Evolutionary conservation across 1,139 yeast genomes (phyloP).

Genomic region (Magnusiomyces ingens): DNA sequence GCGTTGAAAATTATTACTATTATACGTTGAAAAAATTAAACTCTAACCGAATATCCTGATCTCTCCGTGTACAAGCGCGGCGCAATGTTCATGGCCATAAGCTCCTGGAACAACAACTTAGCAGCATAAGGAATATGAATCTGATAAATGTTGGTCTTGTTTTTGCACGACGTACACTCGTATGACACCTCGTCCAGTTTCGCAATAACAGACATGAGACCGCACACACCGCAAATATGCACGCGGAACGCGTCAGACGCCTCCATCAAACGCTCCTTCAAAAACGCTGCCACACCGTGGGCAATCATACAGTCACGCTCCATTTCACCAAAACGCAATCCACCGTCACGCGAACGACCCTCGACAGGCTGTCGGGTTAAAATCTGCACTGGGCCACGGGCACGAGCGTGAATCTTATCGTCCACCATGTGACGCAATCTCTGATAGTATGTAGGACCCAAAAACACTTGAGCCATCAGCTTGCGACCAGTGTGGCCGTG

Average conservation of each 20-base stretch:
- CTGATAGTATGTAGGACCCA: slow-evolving; percentile 98
- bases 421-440: slow-evolving; percentile 99
- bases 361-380: slow-evolving; percentile 98
- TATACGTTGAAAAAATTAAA: slow-evolving; percentile 14
- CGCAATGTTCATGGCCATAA: slow-evolving; percentile 95
- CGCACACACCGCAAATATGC: slow-evolving; percentile 96
- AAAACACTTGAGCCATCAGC: slow-evolving; percentile 94
- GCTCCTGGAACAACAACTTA: slow-evolving; percentile 89
- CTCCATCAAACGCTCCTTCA: slow-evolving; percentile 96
- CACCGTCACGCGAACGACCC: slow-evolving; percentile 99
- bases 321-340: slow-evolving; percentile 99
- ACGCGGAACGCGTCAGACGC: slow-evolving; percentile 98
- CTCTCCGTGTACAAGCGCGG: slow-evolving; percentile 40
- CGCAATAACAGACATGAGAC: slow-evolving; percentile 95
- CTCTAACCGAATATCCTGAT: slow-evolving; percentile 34
- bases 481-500: slow-evolving; percentile 98
- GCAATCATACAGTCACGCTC: slow-evolving; percentile 99
- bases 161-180: slow-evolving; percentile 97
- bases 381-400: slow-evolving; percentile 98
- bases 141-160: slow-evolving; percentile 96
- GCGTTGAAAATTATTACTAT: not conserved
- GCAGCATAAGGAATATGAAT: slow-evolving; percentile 98
- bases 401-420: slow-evolving; percentile 98
- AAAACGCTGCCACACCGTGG: slow-evolving; percentile 97
- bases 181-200: slow-evolving; percentile 94